Base-by-base conservation (phyloP, 2,329 filamentous ascomycete species). In the Rutstroemia sp. region DNA sequence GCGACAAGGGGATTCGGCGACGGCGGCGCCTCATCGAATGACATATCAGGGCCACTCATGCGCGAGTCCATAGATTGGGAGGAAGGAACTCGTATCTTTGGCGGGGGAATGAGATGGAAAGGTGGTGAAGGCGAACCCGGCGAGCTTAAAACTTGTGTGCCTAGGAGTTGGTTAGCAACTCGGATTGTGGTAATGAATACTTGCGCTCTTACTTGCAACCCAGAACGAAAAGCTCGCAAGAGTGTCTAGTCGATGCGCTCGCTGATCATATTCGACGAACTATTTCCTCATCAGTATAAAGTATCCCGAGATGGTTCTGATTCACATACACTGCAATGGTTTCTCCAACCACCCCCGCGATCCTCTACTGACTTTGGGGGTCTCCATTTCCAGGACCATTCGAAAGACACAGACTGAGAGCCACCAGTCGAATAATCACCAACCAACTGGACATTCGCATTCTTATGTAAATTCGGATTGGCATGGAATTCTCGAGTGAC, bases 361-460 rank as follows among this genome's bases (percentile, higher is more conserved):
- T 96, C 92, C 68, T 96, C 92, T 16, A 76, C 74, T 14, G 75
- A 68, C 76, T 90, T 95, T 39, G 94, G 94, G 8, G 94, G 89
- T 69, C 88, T 90, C 91, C 92, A 99, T 76, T 87, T 94, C 94
- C 94, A 99, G 7, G 87, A 86, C 91, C 92, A 99, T 62, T 92
- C 87, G 69, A 96, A 96, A 37, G 90, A 85, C 30, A 95, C 86
- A 1, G 89, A 92, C 6, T 87, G 77, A 66, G 78, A 89, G n/a
- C 92, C 92, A 34, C 80, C 84, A 0, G 94, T 99, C 2, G 82
- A 80, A 69, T 88, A 96, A 70, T 96, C 91, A 3, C 94, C 94
- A n/a, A 99, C 86, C 46, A 97, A 79, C 67, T 95, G 88, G 41
- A 99, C 94, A 69, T 97, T 97, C 54, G 91, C 81, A 69, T 96